Evolutionary conservation across 2,329 filamentous ascomycete species (phyloP).

Genomic region (Pyrenophora graminea): DNA sequence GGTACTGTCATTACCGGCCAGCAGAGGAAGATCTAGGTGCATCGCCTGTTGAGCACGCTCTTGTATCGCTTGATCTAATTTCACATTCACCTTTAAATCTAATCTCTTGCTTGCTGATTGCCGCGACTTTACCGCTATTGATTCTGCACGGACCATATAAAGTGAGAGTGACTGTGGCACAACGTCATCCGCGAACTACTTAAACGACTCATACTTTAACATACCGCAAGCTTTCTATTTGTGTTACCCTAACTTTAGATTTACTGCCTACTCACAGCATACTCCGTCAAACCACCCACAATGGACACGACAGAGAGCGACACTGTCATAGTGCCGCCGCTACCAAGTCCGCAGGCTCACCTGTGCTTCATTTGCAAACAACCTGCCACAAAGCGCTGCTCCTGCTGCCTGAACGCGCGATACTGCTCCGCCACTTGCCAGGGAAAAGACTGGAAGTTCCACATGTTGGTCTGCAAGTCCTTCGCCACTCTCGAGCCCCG

Average conservation of each 20-base stretch:
- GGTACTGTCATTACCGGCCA: not conserved
- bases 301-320: too few species aligned
- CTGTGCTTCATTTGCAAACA: not conserved
- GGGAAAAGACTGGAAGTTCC: not conserved
- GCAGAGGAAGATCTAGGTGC: too few species aligned
- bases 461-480: conserved; percentile 2
- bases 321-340: too few species aligned
- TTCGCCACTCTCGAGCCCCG: not conserved
- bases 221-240: not conserved
- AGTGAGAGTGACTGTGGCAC: not conserved
- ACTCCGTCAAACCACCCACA: too few species aligned
- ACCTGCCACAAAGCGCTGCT: not conserved
- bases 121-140: not conserved
- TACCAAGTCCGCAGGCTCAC: too few species aligned
- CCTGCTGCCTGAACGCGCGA: not conserved
- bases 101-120: too few species aligned
- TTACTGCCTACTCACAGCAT: too few species aligned
- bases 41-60: too few species aligned
- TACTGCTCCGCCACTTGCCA: not conserved
- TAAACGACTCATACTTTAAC: not conserved
- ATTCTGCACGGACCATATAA: not conserved
- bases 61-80: too few species aligned
- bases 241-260: not conserved
- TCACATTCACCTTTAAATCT: too few species aligned
- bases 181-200: not conserved